Percentiles rank a stretch among this genome's conserved stretches.
Evolutionary conservation across 148 eudicot species (phyloP).

Genomic region (Pouteria glomerata): DNA sequence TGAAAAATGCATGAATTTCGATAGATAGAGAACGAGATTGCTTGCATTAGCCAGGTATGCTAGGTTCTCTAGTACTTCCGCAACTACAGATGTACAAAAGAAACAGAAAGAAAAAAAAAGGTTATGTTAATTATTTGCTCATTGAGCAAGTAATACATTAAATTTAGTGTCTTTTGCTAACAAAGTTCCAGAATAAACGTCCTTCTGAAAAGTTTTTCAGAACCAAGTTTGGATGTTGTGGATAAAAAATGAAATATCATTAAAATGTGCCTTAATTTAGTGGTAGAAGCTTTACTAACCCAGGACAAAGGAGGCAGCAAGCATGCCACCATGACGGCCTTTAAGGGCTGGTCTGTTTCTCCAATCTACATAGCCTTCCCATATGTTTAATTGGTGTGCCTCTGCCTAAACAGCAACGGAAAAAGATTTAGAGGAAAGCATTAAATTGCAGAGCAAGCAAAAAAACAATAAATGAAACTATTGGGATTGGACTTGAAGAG

Average conservation of each 20-base stretch:
- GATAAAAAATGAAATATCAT: no score
- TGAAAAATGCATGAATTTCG: conserved; percentile 65
- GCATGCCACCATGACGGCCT: conserved; percentile 65
- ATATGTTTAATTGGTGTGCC: conserved; percentile 22
- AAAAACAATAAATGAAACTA: not conserved
- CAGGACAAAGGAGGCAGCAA: conserved; percentile 64
- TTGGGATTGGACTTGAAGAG: conserved; percentile 4
- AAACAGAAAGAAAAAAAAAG: not conserved
- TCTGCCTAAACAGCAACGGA: conserved; percentile 34
- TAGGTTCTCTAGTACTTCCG: conserved; percentile 80
- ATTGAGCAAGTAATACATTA: not conserved
- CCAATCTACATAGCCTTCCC: conserved; percentile 73
- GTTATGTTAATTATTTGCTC: not conserved
- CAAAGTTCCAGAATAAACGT: not conserved
- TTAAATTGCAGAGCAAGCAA: not conserved
- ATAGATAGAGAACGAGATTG: conserved; percentile 73
- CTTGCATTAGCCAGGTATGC: conserved; percentile 88
- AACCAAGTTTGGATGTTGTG: not conserved
- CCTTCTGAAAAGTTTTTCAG: not conserved
- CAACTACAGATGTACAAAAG: conserved; percentile 31
- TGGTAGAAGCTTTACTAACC: conserved; percentile 32
- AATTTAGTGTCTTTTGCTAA: not conserved
- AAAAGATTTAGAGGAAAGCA: not conserved
- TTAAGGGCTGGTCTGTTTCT: conserved; percentile 48
- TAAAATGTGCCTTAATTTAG: not conserved